Evolutionary conservation across 1,284 basidiomycete species (phyloP), one percentile per base, ranked within the genome.

Genomic region (Melampsora americana): DNA sequence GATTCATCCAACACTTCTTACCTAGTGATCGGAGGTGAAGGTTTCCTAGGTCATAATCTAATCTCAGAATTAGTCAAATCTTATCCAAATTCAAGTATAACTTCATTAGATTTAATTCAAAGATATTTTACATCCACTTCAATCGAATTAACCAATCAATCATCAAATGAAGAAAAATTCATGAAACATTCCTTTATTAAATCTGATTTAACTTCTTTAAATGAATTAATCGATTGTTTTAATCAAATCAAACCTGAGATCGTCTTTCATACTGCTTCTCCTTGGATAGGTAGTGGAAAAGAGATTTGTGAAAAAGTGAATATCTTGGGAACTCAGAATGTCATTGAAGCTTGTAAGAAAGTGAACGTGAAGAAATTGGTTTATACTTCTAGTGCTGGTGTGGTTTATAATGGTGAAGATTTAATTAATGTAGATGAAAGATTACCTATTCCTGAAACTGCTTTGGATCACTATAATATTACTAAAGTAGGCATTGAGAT

Each of bases 261-360:
- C 80, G 91, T 98, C 78, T 94, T 98, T 80, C 95, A 99, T 83
- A 98, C 95, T 11, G 95, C 95, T 23, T 96, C 95, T 5, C 95
- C 95, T 0, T 81, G 82, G 4, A 88, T 89, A 9, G 90, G 89
- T 32, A 84, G 90, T 66, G 81, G 89, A 85, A 78, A 87, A 2
- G 89, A 89, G 1, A 83, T 98, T 23, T 96, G 93, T 85, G 90
- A 89, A 84, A 92, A 90, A 83, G 95, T 99, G 80, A 99, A 99
- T 82, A 92, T 99, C 6, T 88, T 91, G 42, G 96, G 96, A 23
- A 97, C 95, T 0, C 87, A 88, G 79, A 90, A 90, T 12, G 87
- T 98, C 65, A 90, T 99, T 81, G 87, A 89, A 23, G 92, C 92
- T 16, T 91, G 91, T 28, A 84, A 90, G 14, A 86, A 89, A 35